Evolutionary conservation across 163 green algal species (phyloP).

Genomic region (Scenedesmus sp.): DNA sequence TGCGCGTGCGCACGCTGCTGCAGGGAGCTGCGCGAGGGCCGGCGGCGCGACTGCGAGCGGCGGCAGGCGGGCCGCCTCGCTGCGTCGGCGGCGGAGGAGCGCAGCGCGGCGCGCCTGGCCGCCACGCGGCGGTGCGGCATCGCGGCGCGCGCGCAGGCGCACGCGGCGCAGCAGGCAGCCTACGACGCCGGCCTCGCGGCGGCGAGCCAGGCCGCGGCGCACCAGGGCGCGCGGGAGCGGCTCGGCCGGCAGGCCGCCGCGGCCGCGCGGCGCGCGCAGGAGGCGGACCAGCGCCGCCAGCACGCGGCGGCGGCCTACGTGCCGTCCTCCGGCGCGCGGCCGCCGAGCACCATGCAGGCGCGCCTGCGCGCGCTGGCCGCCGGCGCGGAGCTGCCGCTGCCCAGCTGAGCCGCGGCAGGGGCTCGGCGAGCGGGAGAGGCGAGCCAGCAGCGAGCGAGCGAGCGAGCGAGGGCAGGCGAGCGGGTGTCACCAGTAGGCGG

Average conservation of each 20-base stretch:
- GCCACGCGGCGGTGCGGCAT: neutral
- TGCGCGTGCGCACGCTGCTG: neutral
- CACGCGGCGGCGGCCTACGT: slow-evolving; percentile 14
- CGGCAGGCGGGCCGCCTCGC: slow-evolving; percentile 50
- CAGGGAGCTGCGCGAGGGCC: slow-evolving; percentile 58
- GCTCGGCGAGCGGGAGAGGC: too few species aligned
- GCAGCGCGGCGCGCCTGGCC: slow-evolving; percentile 33
- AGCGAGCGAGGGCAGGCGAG: too few species aligned
- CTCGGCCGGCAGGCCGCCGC: neutral
- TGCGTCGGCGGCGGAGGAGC: neutral
- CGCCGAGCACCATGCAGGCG: slow-evolving; percentile 55
- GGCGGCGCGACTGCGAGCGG: slow-evolving; percentile 50
- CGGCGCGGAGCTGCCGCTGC: slow-evolving; percentile 50
- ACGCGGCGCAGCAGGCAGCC: neutral
- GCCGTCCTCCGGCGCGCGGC: neutral
- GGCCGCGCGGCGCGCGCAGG: slow-evolving; percentile 1
- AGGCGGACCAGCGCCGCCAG: slow-evolving; percentile 32
- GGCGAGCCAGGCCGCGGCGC: neutral
- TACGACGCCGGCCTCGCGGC: slow-evolving; percentile 5
- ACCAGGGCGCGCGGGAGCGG: neutral
- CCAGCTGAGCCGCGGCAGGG: too few species aligned
- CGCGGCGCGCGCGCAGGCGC: slow-evolving; percentile 6
- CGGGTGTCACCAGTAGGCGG: too few species aligned
- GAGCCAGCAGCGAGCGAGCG: too few species aligned
- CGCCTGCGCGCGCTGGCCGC: slow-evolving; percentile 51